Base-by-base conservation (phyloP, 441 rosid genomes). In the Populus hybrid region DNA sequence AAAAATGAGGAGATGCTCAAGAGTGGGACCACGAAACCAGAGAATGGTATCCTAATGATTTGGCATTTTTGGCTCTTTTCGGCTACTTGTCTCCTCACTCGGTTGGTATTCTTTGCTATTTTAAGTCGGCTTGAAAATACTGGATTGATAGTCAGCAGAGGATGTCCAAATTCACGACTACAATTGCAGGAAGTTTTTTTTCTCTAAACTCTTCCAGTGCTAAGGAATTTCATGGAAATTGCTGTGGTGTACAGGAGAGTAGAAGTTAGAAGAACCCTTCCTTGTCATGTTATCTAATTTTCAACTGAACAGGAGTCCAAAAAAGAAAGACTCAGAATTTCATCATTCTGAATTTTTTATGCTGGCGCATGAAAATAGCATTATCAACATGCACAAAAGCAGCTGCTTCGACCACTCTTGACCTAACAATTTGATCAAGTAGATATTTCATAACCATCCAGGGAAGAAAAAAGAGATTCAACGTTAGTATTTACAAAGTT, bases 191-290 rank as follows among this genome's bases (percentile, higher is more conserved):
- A 20, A 3, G 29, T 11, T 2, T 33, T 73, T 61, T 63, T 20
- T 31, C 24, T 20, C 9, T 7, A 38, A 3, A 7, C 21, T 1
- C 1, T 74, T 65, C 68, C 77, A 2, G 50, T 0, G 11, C 21
- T 28, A 5, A 26, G 64, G 42, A 65, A 70, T 26, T 74, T 65
- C 77, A 45, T 16, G 33, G 64, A 66, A 74, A 74, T 28, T 74
- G 33, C 31, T 36, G 0, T 18, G 21, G 33, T 5, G 14, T 31
- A 10, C 26, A 2, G 7, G 1, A 3, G 2, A 9, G 12, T 50
- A 50, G 59, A 16, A 5, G n/a, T 53, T 53, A 53, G 61, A 16
- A 53, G 61, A 16, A 53, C 61, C 8, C 61, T 53, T 53, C n/a
- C n/a, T 53, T 53, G 61, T 53, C 61, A 53, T 53, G 61, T 16